phyloP scores from a whole-genome alignment of 352 stramenopile species.

The Pythium periplocum region DNA sequence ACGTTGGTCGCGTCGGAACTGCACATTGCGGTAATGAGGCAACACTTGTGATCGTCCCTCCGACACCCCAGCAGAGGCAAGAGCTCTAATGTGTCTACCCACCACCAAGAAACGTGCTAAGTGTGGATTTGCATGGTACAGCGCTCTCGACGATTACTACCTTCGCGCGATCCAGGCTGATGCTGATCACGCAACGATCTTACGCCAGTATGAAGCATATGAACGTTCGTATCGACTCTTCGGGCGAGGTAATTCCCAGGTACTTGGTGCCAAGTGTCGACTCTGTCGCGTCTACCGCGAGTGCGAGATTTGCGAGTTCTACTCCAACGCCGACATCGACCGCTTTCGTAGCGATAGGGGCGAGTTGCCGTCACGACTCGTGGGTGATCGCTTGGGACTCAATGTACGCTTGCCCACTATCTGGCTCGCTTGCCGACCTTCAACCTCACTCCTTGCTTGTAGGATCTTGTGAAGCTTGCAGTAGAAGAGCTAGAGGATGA shows the following conservation, averaged over 20 bases:
- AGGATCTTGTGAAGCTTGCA: conserved; percentile 49
- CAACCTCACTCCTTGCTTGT: background rate
- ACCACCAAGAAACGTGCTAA: background rate
- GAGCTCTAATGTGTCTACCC: conserved; percentile 1
- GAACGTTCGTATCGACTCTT: conserved; percentile 73
- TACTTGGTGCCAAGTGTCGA: conserved; percentile 36
- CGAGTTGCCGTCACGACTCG: conserved; percentile 17
- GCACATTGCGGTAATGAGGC: conserved; percentile 84
- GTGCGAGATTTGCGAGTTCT: conserved; percentile 88
- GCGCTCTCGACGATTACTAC: conserved; percentile 78
- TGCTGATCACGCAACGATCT: conserved; percentile 84
- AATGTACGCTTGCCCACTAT: conserved; percentile 16
- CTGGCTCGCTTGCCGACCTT: too few species aligned
- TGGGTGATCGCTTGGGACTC: conserved; percentile 54
- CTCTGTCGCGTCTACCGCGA: conserved; percentile 78
- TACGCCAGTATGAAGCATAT: conserved; percentile 89
- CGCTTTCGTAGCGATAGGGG: conserved; percentile 12
- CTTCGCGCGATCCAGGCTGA: conserved; percentile 87
- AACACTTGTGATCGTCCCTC: conserved; percentile 83
- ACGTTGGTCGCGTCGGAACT: conserved; percentile 73
- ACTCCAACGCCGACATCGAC: conserved; percentile 31
- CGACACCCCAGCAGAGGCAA: conserved; percentile 57
- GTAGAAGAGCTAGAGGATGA: conserved; percentile 37
- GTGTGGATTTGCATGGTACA: conserved; percentile 4
- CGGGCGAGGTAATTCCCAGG: conserved; percentile 34